Base-by-base conservation (phyloP, 2,329 filamentous ascomycete species). In the Monosporascus sp. region DNA sequence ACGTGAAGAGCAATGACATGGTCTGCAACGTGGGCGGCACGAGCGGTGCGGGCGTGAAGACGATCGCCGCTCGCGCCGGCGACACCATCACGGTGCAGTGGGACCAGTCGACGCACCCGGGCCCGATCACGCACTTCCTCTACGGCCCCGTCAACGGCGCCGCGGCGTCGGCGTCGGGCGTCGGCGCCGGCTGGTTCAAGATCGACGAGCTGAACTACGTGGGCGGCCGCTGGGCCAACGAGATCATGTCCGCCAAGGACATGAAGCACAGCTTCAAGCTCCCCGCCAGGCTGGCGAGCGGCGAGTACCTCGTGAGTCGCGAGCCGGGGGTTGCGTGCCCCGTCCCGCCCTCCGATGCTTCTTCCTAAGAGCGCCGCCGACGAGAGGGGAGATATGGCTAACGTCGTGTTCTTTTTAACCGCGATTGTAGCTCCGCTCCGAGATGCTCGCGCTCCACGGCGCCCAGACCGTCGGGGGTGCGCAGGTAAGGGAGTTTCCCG, bases 131-230 rank as follows among this genome's bases (percentile, higher is more conserved):
- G 11, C 63, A 65, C 51, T 61, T 65, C 53, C 54, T 65, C 17
- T 65, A 62, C 51, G 63, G 62, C 38, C 70, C 77, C 48, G 70
- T 78, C 49, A 71, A 74, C 55, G 84, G 86, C 60, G 88, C 88
- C 9, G 87, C 91, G 69, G 85, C 88, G 63, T 14, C 22, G 1
- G 60, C 76, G 3, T 85, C 83, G 1, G 85, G 85, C 37, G 63
- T 63, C 26, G 63, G 63, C n/a, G 59, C 58, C 20, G 64, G 63
- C 46, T 66, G 63, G 64, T 59, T 62, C 50, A 65, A 65, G 54
- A 61, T 66, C 48, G 62, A 66, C 37, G 64, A 66, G 51, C 51
- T 60, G 40, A 55, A 59, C 50, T 61, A 60, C 41, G 58, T 58
- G 3, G 57, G 59, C 20, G 62, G 62, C 15, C 52, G 54, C 20